These are phyloP conservation scores for Aspergillus tanneri DNA, from an alignment of 2,329 filamentous ascomycete genomes.

Conservation along the genomic window DNA sequence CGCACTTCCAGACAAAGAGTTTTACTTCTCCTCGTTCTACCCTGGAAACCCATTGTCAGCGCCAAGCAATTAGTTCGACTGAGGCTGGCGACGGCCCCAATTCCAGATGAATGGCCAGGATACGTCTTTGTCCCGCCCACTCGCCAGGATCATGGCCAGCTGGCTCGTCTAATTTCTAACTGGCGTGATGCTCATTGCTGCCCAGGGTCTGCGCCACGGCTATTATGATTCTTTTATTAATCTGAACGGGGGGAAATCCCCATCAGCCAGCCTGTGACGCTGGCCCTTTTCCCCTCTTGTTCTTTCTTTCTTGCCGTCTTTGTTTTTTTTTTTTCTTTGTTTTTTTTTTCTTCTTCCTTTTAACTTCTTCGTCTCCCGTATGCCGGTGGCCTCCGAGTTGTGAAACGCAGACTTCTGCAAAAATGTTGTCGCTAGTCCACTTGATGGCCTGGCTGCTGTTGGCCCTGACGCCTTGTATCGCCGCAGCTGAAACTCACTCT, in stretches of 20 bases:
- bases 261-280: not conserved
- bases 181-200: no score
- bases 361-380: not conserved
- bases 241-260: not conserved
- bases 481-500: conserved; percentile 1
- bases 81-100: no score
- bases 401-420: not conserved
- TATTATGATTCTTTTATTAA: no score
- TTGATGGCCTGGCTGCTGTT: conserved; percentile 4
- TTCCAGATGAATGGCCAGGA: no score
- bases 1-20: no score
- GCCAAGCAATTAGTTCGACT: no score
- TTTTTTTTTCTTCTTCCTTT: not conserved
- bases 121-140: no score
- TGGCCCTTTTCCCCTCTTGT: not conserved
- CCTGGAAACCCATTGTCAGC: no score
- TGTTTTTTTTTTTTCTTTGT: not conserved
- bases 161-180: no score
- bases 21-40: no score
- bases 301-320: not conserved
- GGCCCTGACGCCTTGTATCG: not conserved
- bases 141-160: no score
- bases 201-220: no score
- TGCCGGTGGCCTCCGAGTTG: not conserved
- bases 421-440: not conserved